Percentiles rank a stretch among this genome's conserved stretches.
Evolutionary conservation across 1,284 basidiomycete species (phyloP).

Genomic region (Sporisorium scitamineum): DNA sequence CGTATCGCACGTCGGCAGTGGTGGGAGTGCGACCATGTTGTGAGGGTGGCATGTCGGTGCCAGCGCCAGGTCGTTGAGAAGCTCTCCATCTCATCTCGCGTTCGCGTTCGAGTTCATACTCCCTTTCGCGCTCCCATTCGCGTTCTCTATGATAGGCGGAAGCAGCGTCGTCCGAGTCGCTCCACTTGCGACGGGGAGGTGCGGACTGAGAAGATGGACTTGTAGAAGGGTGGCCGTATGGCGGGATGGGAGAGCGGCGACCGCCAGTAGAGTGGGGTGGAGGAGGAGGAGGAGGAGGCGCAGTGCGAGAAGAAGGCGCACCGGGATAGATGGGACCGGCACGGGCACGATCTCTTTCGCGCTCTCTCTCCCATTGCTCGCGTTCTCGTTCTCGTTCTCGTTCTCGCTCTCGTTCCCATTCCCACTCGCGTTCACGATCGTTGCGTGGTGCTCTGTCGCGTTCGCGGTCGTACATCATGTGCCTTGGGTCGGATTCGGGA

Average conservation of each 20-base stretch:
- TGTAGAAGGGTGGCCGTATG: constrained; percentile 23
- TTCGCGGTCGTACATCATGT: constrained; percentile 41
- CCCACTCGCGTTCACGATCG: constrained; percentile 35
- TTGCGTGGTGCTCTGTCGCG: constrained; percentile 23
- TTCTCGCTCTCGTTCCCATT: constrained; percentile 28
- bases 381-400: constrained; percentile 36
- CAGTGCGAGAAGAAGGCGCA: constrained; percentile 31
- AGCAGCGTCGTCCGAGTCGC: constrained; percentile 49
- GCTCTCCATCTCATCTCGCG: constrained; percentile 52
- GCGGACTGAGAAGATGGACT: constrained; percentile 44
- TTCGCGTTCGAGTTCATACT: constrained; percentile 46
- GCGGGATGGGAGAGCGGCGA: constrained; percentile 35
- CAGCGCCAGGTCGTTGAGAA: constrained; percentile 26
- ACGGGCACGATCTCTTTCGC: constrained; percentile 23
- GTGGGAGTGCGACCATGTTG: constrained; percentile 29
- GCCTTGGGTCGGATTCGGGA: constrained; percentile 23
- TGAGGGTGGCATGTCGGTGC: constrained; percentile 28
- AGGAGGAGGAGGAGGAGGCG: constrained; percentile 16
- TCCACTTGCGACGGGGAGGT: constrained; percentile 57
- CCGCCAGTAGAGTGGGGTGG: constrained; percentile 12
- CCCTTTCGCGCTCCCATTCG: constrained; percentile 52
- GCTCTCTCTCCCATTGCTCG: constrained; percentile 34
- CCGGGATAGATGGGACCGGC: constrained; percentile 16
- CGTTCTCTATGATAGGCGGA: constrained; percentile 35
- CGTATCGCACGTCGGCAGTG: constrained; percentile 41